phyloP scores from a whole-genome alignment of 768 basidiomycete genomes.

The Amanita pseudoporphyria region DNA sequence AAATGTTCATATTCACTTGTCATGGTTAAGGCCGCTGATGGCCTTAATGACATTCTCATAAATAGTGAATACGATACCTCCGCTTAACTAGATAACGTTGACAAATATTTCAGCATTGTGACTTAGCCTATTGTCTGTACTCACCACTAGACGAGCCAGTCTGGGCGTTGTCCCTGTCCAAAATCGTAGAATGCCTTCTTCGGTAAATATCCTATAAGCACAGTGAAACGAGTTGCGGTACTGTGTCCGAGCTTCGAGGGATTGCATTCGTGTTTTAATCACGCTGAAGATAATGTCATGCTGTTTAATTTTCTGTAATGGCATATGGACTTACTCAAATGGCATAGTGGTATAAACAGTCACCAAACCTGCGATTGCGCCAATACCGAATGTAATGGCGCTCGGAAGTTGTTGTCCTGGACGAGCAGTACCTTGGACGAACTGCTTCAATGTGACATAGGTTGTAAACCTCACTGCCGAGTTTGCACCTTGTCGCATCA shows the following conservation, averaged over 20 bases:
- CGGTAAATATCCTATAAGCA: constrained; percentile 87
- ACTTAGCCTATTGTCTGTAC: constrained; percentile 16
- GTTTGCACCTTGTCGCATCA: constrained; percentile 97
- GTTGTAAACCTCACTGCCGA: constrained; percentile 95
- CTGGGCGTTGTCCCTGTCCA: constrained; percentile 97
- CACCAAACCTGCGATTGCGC: constrained; percentile 87
- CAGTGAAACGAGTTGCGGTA: constrained; percentile 96
- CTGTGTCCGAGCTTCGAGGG: constrained; percentile 68
- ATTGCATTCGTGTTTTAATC: constrained; percentile 98
- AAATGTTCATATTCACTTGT: too few relatives aligned
- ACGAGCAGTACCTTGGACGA: constrained; percentile 70
- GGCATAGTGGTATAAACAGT: constrained; percentile 92
- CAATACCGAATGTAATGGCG: constrained; percentile 89
- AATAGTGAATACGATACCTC: constrained; percentile 87
- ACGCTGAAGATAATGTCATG: constrained; percentile 43
- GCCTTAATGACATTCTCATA: constrained; percentile 74
- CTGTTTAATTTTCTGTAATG: not conserved
- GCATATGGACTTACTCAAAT: constrained; percentile 46
- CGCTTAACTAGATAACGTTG: constrained; percentile 55
- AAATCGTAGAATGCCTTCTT: constrained; percentile 87
- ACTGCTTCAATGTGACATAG: constrained; percentile 89
- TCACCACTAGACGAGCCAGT: constrained; percentile 72
- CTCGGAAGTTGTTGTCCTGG: constrained; percentile 81
- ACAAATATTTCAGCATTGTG: not conserved
- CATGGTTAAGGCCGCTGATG: constrained; percentile 17